These are phyloP conservation scores for Paramecium octaurelia DNA, from an alignment of 73 alveolate species.

Conservation along the genomic window DNA sequence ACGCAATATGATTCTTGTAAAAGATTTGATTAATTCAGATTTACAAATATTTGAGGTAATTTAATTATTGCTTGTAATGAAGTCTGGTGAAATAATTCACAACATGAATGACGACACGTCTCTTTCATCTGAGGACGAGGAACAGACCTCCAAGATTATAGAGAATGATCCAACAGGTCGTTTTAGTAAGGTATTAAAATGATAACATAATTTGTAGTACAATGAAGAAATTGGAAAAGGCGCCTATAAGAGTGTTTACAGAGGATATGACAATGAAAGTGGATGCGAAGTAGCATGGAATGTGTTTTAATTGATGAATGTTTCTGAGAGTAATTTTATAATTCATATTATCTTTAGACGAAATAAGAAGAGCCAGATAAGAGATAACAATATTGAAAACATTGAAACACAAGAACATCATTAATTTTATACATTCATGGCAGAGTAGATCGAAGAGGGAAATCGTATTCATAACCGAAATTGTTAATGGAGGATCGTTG, in stretches of 20 bases:
- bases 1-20: not conserved
- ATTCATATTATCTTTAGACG: not conserved
- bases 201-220: conserved; percentile 23
- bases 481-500: conserved; percentile 87
- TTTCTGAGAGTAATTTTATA: conserved; percentile 43
- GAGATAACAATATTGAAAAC: conserved; percentile 77
- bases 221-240: conserved; percentile 68
- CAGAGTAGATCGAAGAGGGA: conserved; percentile 63
- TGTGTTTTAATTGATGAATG: conserved; percentile 62
- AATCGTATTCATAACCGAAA: conserved; percentile 87
- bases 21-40: conserved; percentile 1
- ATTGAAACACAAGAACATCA: conserved; percentile 79
- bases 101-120: not conserved
- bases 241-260: conserved; percentile 65
- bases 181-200: conserved; percentile 41
- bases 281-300: conserved; percentile 87
- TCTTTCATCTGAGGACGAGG: not conserved
- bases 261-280: conserved; percentile 77
- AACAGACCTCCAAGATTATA: not conserved
- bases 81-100: not conserved
- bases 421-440: conserved; percentile 83
- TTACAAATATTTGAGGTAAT: not conserved
- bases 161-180: conserved; percentile 64
- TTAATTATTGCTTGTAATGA: not conserved
- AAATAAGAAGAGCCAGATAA: conserved; percentile 66